A percentile compares a stretch with the other conserved stretches of the same genome.
These are phyloP conservation scores for Candida hungchunana DNA, from an alignment of 805 yeast genomes.

Conservation along the genomic window DNA sequence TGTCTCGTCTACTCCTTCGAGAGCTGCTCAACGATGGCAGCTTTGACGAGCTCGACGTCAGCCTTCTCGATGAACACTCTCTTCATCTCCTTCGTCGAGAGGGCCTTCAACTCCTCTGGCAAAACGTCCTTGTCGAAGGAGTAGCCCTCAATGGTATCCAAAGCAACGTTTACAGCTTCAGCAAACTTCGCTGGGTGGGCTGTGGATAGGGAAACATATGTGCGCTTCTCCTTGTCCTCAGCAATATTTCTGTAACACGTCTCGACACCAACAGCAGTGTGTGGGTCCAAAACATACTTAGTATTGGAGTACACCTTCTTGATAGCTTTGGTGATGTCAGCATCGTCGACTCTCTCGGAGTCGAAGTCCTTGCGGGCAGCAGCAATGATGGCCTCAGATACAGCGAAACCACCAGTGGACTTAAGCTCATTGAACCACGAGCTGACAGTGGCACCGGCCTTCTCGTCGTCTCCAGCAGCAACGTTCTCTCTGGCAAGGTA, in stretches of 20 bases:
- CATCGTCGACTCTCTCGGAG: slow-evolving; percentile 76
- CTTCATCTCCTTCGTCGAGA: slow-evolving; percentile 70
- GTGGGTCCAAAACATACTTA: slow-evolving; percentile 90
- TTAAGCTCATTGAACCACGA: slow-evolving; percentile 80
- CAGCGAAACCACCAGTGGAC: slow-evolving; percentile 69
- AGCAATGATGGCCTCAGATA: slow-evolving; percentile 56
- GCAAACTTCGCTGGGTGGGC: slow-evolving; percentile 99
- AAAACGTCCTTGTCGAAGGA: slow-evolving; percentile 84
- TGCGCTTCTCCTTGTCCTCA: slow-evolving; percentile 34
- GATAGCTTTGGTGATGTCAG: slow-evolving; percentile 76
- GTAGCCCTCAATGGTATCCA: slow-evolving; percentile 62
- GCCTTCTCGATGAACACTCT: slow-evolving; percentile 67
- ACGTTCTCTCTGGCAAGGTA: slow-evolving; percentile 75
- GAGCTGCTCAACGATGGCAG: slow-evolving; percentile 70
- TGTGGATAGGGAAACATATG: slow-evolving; percentile 78
- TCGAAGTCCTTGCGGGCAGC: slow-evolving; percentile 68
- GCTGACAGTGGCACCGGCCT: slow-evolving; percentile 71
- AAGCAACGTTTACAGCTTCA: slow-evolving; percentile 86
- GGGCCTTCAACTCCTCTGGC: slow-evolving; percentile 78
- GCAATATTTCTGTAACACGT: slow-evolving; percentile 65
- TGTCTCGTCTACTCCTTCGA: slow-evolving; percentile 34
- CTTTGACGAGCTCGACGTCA: slow-evolving; percentile 69
- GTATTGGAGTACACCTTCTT: slow-evolving; percentile 58
- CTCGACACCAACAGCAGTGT: slow-evolving; percentile 90
- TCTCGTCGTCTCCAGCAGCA: slow-evolving; percentile 43